Evolutionary conservation across 2,329 filamentous ascomycete genomes (phyloP).

Genomic region (Ophiocordyceps robertsii): DNA sequence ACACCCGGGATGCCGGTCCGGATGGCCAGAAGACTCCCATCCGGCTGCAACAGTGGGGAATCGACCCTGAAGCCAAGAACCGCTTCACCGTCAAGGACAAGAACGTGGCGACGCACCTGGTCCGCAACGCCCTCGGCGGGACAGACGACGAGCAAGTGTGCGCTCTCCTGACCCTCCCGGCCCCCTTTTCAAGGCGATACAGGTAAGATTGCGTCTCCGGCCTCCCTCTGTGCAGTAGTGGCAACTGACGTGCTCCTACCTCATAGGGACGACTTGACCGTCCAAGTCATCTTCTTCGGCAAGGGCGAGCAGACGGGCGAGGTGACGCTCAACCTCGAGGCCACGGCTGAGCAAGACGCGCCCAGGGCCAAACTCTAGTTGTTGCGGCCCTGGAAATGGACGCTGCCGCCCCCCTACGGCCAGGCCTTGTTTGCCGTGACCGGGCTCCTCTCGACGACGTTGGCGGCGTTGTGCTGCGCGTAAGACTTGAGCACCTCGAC

Average conservation of each 20-base stretch:
- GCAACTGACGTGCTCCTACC: not conserved
- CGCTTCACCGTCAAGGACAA: constrained; percentile 92
- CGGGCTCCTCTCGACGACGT: not conserved
- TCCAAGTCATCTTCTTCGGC: constrained; percentile 98
- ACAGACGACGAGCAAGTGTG: constrained; percentile 89
- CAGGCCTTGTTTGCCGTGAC: not conserved
- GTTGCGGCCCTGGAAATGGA: not conserved
- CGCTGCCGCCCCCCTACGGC: not conserved
- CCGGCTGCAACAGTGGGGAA: constrained; percentile 81
- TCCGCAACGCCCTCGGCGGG: constrained; percentile 87
- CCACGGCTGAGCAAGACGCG: constrained; percentile 43
- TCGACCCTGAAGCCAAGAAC: constrained; percentile 56
- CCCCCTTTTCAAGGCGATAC: constrained; percentile 83
- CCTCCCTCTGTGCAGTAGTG: no score
- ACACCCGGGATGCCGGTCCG: constrained; percentile 28
- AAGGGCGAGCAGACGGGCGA: constrained; percentile 63
- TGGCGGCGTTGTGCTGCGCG: not conserved
- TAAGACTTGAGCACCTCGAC: not conserved
- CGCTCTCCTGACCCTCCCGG: constrained; percentile 78
- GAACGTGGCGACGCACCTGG: constrained; percentile 90
- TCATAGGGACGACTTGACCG: constrained; percentile 77
- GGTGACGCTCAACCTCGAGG: constrained; percentile 75
- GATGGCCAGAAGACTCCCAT: constrained; percentile 79
- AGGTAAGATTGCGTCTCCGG: constrained; percentile 37
- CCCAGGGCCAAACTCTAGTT: constrained; percentile 26